A percentile compares a stretch with the other conserved stretches of the same genome.
Evolutionary conservation across 2,329 filamentous ascomycete species (phyloP).

Genomic region (Gnomoniopsis sp.): DNA sequence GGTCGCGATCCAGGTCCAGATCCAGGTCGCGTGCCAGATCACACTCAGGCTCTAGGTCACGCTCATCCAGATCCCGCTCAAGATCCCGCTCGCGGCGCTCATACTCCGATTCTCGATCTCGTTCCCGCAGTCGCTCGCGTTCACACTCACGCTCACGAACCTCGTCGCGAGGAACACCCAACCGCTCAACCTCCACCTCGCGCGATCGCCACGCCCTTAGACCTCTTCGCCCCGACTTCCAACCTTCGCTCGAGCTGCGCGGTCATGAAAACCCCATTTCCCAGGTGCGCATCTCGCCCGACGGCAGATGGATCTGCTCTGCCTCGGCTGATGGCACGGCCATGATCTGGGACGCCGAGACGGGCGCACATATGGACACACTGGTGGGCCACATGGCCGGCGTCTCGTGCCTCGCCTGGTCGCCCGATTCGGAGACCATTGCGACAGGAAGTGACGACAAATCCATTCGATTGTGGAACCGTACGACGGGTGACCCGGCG

Average conservation of each 20-base stretch:
- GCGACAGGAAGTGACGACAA: constrained; percentile 96
- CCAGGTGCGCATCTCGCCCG: constrained; percentile 85
- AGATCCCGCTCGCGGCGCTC: constrained; percentile 23
- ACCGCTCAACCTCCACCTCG: constrained; percentile 17
- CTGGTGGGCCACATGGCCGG: constrained; percentile 92
- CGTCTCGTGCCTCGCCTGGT: constrained; percentile 91
- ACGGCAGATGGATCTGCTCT: constrained; percentile 85
- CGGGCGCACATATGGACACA: constrained; percentile 78
- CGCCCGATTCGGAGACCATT: constrained; percentile 80
- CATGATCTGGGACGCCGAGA: constrained; percentile 83
- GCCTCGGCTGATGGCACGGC: constrained; percentile 86
- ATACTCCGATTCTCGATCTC: constrained; percentile 29
- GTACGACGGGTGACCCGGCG: constrained; percentile 49
- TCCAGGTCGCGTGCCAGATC: constrained; percentile 25
- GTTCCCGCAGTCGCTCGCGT: constrained; percentile 26
- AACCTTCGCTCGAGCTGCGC: constrained; percentile 64
- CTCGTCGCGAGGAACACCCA: constrained; percentile 18
- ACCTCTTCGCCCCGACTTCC: constrained; percentile 63
- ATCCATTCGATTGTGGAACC: constrained; percentile 88
- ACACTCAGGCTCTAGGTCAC: constrained; percentile 22
- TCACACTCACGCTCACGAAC: constrained; percentile 29
- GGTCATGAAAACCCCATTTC: constrained; percentile 80
- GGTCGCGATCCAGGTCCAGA: constrained; percentile 19
- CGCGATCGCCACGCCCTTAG: constrained; percentile 35
- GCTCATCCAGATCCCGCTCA: constrained; percentile 21